These are phyloP conservation scores for Anastatica hierochuntica DNA, from an alignment of 345 rosid genomes.

Conservation along the genomic window DNA sequence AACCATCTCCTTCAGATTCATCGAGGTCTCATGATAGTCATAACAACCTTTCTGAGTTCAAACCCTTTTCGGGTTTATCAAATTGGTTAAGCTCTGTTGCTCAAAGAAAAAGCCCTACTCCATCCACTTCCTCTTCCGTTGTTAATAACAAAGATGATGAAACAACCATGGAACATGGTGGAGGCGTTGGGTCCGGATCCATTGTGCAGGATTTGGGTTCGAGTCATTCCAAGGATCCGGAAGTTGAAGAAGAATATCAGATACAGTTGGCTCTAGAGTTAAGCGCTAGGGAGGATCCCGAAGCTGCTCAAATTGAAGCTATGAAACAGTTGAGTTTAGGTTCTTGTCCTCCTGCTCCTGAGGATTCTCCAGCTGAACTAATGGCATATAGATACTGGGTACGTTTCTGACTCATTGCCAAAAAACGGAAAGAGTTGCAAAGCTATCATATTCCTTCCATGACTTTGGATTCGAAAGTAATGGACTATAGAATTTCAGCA, in stretches of 20 bases:
- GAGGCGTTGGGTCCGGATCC: constrained; percentile 37
- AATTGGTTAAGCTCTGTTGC: constrained; percentile 77
- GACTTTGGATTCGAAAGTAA: too few relatives aligned
- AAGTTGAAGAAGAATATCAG: constrained; percentile 85
- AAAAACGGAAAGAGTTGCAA: too few relatives aligned
- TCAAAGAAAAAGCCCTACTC: constrained; percentile 45
- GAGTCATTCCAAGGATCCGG: constrained; percentile 57
- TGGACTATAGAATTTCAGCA: too few relatives aligned
- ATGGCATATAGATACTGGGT: constrained; percentile 95
- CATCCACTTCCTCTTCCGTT: constrained; percentile 52
- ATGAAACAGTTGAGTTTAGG: constrained; percentile 90
- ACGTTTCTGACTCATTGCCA: constrained; percentile 31
- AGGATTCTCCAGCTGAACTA: constrained; percentile 81
- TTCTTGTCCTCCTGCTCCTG: constrained; percentile 45
- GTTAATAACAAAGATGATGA: constrained; percentile 26
- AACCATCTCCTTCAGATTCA: constrained; percentile 39
- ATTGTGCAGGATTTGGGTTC: constrained; percentile 47
- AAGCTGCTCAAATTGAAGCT: constrained; percentile 96
- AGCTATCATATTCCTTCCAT: too few relatives aligned
- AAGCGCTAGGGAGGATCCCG: constrained; percentile 98
- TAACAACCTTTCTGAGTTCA: constrained; percentile 49
- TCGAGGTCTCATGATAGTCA: constrained; percentile 30
- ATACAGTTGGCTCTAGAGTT: constrained; percentile 83
- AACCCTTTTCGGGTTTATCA: constrained; percentile 63
- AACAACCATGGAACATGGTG: constrained; percentile 32